Evolutionary conservation across 192 early-diverging fungal genomes (phyloP), one percentile per base, ranked within the genome.

Genomic region (Umbelopsis sp.): DNA sequence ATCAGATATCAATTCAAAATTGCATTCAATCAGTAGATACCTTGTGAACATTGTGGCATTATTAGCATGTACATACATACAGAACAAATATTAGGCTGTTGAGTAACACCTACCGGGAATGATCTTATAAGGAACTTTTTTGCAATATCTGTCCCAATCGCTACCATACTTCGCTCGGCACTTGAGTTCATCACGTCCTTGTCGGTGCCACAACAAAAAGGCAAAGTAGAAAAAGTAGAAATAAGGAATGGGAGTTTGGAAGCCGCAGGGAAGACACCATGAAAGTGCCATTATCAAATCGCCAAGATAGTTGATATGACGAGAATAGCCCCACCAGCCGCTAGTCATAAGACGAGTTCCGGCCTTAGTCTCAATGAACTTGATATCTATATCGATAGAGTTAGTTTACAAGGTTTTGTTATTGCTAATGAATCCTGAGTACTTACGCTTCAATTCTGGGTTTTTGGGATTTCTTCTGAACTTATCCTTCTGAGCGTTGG

Each of bases 261-360:
- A 93, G 37, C 95, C 94, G 52, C 91, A 90, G 12, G 95, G 91
- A 51, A 98, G 73, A 73, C 93, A 97, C 91, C 94, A 96, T 12
- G 95, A 86, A 33, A 97, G 79, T 4, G 90, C 88, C 89, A 92
- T 95, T 27, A 97, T 72, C 95, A 95, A 98, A 84, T 98, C 97
- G 46, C 95, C 91, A 46, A 90, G 72, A 80, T 99, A 99, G 78
- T 99, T 99, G 75, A 97, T 91, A 55, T 99, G 93, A 46, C 97
- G 88, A 13, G 97, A 90, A 67, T 87, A 76, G 5, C 96, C 96
- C 97, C 97, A 99, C 97, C 96, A 99, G 21, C 97, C 94, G 66
- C 82, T 87, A 68, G 88, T 83, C 48, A 99, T 81, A 61, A 99
- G 84, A 65, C 84, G 86, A 66, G 88, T 90, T 58, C 97, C 97